Percentiles rank a stretch among this genome's conserved stretches.
phyloP scores from a whole-genome alignment of 148 eudicot species.

The Diospyros lotus region DNA sequence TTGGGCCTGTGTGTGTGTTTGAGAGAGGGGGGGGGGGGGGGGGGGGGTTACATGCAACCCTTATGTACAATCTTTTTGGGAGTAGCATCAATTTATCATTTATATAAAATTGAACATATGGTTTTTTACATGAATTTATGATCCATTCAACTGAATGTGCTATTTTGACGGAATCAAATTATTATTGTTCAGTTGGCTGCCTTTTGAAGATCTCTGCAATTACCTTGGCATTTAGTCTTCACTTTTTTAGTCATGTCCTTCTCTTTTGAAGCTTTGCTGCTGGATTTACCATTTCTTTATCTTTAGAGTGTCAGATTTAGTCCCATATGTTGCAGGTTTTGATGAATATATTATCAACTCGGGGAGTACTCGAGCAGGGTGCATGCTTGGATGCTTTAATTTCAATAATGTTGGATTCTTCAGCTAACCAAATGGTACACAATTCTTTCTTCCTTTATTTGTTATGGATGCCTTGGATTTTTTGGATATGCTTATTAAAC shows the following conservation, averaged over 20 bases:
- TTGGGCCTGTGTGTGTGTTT: neutral
- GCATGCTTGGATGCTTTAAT: slow-evolving; percentile 90
- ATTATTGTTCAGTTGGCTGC: neutral
- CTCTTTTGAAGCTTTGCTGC: neutral
- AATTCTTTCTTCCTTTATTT: neutral
- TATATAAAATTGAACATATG: too few species aligned
- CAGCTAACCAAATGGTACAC: slow-evolving; percentile 84
- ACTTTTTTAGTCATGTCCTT: neutral
- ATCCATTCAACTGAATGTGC: too few species aligned
- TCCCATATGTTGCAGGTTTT: slow-evolving; percentile 44
- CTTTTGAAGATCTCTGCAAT: neutral
- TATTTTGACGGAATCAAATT: neutral
- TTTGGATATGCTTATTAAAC: neutral
- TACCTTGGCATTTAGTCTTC: neutral
- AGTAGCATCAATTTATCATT: too few species aligned
- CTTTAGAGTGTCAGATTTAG: neutral
- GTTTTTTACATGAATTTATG: neutral
- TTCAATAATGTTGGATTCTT: slow-evolving; percentile 87
- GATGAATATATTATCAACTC: slow-evolving; percentile 79
- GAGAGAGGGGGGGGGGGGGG: too few species aligned
- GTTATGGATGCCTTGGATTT: neutral
- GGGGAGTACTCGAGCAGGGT: slow-evolving; percentile 90
- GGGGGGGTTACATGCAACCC: too few species aligned
- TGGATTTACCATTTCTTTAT: neutral
- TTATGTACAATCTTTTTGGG: neutral